These are phyloP conservation scores for Polysphondylium violaceum DNA, from an alignment of 78 protist genomes.

Conservation along the genomic window DNA sequence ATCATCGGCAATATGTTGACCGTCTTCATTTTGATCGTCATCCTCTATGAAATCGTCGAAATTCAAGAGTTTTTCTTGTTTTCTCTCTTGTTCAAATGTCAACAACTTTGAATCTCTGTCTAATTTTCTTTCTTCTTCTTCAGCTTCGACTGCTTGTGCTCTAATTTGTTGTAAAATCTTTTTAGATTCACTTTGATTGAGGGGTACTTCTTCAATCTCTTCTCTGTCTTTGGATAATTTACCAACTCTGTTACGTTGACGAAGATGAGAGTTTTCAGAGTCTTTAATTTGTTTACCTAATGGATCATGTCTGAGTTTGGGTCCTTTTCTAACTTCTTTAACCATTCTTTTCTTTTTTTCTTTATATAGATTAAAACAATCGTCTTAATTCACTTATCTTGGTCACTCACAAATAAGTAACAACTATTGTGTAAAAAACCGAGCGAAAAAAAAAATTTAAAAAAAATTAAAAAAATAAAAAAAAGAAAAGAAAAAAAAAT, in stretches of 20 bases:
- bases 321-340: slow-evolving; percentile 20
- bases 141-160: slow-evolving; percentile 64
- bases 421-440: no score
- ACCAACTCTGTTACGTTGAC: slow-evolving; percentile 17
- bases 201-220: slow-evolving; percentile 23
- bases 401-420: no score
- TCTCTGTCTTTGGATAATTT: slow-evolving; percentile 20
- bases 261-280: slow-evolving; percentile 36
- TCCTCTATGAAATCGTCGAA: slow-evolving; percentile 69
- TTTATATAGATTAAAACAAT: no score
- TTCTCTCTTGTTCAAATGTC: slow-evolving; percentile 24
- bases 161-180: slow-evolving; percentile 70
- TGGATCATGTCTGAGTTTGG: slow-evolving; percentile 69
- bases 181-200: slow-evolving; percentile 28
- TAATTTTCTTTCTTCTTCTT: slow-evolving; percentile 48
- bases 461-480: no score
- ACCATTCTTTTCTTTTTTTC: slow-evolving; percentile 9
- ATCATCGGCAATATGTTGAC: slow-evolving; percentile 4
- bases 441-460: no score
- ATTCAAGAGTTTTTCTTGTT: neutral
- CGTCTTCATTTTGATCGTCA: slow-evolving; percentile 11
- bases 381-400: no score
- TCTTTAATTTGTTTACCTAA: slow-evolving; percentile 76
- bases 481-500: no score
- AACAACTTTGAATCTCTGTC: neutral